Evolutionary conservation across 192 early-diverging fungal genomes (phyloP), one percentile per base, ranked within the genome.

Genomic region (Gigaspora rosea): DNA sequence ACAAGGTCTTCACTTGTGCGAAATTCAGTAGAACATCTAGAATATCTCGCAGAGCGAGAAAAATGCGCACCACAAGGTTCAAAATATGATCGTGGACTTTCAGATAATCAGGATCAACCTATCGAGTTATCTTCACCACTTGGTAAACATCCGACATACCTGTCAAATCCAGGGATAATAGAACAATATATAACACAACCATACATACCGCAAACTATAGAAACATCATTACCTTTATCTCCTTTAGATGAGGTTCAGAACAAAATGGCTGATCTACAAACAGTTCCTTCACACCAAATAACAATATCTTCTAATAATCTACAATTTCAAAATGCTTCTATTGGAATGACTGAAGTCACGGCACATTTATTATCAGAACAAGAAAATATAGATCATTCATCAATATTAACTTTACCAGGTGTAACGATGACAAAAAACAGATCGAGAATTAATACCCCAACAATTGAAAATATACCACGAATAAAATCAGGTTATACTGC

Each of bases 21-120:
- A 63, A 66, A 46, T 47, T 18, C 64, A 16, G 64, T 66, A 20
- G 64, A 66, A n/a, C 41, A 66, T 47, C 18, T 66, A 11, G 64
- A 66, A 47, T 47, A 20, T 46, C 16, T 66, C n/a, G 64, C 64
- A 41, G 10, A 15, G 11, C 64, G n/a, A 66, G 64, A 66, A 46
- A 16, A 46, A 47, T 66, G n/a, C 13, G 15, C 64, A 5, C 64
- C 64, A 10, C 33, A 66, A 47, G 41, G 12, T 66, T 46, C 46
- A 47, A 41, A 32, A n/a, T 16, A n/a, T 20, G 12, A 36, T 46
- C 33, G 10, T 47, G 33, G n/a, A 46, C 33, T 10, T 66, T 66
- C 18, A 33, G 11, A n/a, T 46, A 4, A 18, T n/a, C 6, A 2
- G 18, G 8, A 46, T 4, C 18, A 11, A 4, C 52, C 52, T 18